Percentiles rank a stretch among this genome's conserved stretches.
These are phyloP conservation scores for Boletus tomentosulus DNA, from an alignment of 768 basidiomycete genomes.

Conservation along the genomic window DNA sequence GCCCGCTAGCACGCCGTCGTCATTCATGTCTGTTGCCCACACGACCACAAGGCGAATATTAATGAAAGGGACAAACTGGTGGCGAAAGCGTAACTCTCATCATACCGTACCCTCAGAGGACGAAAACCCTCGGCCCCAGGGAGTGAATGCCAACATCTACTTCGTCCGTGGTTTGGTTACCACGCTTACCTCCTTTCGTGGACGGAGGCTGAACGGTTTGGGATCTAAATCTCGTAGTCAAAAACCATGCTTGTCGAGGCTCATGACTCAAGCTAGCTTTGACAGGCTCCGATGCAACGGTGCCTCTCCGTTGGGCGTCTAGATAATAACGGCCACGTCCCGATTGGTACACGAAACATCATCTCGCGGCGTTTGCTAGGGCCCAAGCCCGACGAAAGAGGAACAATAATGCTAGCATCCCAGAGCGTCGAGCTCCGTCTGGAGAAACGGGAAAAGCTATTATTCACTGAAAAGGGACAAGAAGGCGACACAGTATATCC, in stretches of 20 bases:
- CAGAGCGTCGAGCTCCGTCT: background rate
- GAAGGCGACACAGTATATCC: background rate
- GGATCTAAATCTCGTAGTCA: constrained; percentile 17
- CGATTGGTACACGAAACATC: constrained; percentile 16
- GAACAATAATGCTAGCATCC: background rate
- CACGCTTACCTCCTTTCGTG: constrained; percentile 23
- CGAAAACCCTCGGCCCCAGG: constrained; percentile 28
- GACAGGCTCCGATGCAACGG: constrained; percentile 3
- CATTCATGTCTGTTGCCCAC: constrained; percentile 5
- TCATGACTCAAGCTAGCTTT: constrained; percentile 1
- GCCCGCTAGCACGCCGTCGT: background rate
- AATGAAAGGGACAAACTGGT: background rate
- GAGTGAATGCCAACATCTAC: constrained; percentile 7
- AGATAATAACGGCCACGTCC: constrained; percentile 1
- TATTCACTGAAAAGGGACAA: background rate
- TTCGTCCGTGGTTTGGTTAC: constrained; percentile 17
- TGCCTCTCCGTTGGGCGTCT: constrained; percentile 1
- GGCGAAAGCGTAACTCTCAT: background rate
- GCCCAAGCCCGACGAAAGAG: background rate
- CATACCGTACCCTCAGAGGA: constrained; percentile 9
- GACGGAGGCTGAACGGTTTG: too few relatives aligned
- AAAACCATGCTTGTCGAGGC: constrained; percentile 25
- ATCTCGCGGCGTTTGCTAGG: constrained; percentile 11
- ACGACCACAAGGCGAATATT: background rate
- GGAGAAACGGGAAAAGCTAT: background rate